Evolutionary conservation across 1,139 yeast species (phyloP).

Genomic region (Trichomonascaceae sp.): DNA sequence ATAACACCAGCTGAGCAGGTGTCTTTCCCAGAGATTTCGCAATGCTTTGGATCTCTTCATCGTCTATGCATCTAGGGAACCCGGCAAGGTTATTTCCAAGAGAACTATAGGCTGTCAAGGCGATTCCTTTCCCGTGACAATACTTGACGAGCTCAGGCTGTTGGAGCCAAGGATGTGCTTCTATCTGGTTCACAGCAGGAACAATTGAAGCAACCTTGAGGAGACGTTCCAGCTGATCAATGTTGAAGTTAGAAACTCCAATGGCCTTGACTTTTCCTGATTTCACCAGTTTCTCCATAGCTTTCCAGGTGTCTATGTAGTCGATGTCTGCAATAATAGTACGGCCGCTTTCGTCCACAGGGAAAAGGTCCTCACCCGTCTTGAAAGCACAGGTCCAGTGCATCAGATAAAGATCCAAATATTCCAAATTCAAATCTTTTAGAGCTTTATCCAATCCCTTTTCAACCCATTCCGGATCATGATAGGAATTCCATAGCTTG

Average conservation of each 20-base stretch:
- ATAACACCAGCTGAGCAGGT: constrained; percentile 56
- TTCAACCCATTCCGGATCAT: constrained; percentile 49
- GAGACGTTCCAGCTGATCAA: constrained; percentile 44
- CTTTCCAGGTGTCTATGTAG: constrained; percentile 37
- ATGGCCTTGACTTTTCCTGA: constrained; percentile 50
- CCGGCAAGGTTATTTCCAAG: constrained; percentile 30
- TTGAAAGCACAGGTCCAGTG: constrained; percentile 59
- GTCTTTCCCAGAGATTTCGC: constrained; percentile 26
- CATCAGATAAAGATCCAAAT: constrained; percentile 63
- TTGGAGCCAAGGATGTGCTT: constrained; percentile 61
- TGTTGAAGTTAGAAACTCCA: constrained; percentile 53
- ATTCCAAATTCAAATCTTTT: constrained; percentile 56
- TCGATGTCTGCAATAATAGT: constrained; percentile 24
- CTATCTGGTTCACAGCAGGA: constrained; percentile 68
- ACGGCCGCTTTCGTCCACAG: constrained; percentile 32
- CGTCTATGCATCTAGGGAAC: constrained; percentile 12
- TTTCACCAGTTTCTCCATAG: constrained; percentile 41
- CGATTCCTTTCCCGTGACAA: constrained; percentile 45
- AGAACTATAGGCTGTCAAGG: constrained; percentile 65
- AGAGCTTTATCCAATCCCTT: constrained; percentile 54
- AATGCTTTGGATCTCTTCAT: constrained; percentile 5
- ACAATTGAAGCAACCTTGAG: constrained; percentile 40
- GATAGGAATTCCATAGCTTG: constrained; percentile 76
- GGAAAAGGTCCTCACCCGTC: constrained; percentile 48
- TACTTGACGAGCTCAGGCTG: constrained; percentile 57